Percentiles rank a stretch among this genome's conserved stretches.
These are phyloP conservation scores for Lactarius hengduanensis DNA, from an alignment of 768 basidiomycete species.

Conservation along the genomic window DNA sequence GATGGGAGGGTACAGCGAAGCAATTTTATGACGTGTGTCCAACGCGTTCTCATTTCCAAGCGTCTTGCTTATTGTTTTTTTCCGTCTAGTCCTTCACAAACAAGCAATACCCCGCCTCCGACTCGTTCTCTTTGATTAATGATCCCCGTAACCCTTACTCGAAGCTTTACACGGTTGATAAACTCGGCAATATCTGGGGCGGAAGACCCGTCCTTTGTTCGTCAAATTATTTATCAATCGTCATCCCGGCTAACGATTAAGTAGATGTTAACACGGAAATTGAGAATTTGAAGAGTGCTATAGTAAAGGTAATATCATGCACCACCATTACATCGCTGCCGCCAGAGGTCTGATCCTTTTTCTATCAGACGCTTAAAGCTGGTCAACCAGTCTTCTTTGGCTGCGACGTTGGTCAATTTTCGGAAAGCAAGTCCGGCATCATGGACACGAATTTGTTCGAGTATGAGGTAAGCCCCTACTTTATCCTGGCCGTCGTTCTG, in stretches of 20 bases:
- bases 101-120: constrained; percentile 40
- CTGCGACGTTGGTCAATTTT: constrained; percentile 91
- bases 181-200: constrained; percentile 91
- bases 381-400: constrained; percentile 94
- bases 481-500: background rate
- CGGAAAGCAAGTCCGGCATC: constrained; percentile 65
- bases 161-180: constrained; percentile 87
- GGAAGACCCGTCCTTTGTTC: constrained; percentile 80
- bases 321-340: background rate
- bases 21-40: constrained; percentile 63
- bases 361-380: constrained; percentile 57
- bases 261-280: constrained; percentile 88
- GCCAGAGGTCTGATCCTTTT: constrained; percentile 1
- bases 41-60: constrained; percentile 17
- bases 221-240: constrained; percentile 32
- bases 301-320: constrained; percentile 58
- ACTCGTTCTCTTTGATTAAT: constrained; percentile 91
- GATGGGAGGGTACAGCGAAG: constrained; percentile 77
- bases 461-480: constrained; percentile 56
- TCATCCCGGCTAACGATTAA: constrained; percentile 9
- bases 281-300: constrained; percentile 74
- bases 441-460: constrained; percentile 86
- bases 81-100: constrained; percentile 31
- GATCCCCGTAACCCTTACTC: constrained; percentile 86
- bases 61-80: constrained; percentile 22